phyloP scores from a whole-genome alignment of 768 basidiomycete genomes.

The Mycena venus region DNA sequence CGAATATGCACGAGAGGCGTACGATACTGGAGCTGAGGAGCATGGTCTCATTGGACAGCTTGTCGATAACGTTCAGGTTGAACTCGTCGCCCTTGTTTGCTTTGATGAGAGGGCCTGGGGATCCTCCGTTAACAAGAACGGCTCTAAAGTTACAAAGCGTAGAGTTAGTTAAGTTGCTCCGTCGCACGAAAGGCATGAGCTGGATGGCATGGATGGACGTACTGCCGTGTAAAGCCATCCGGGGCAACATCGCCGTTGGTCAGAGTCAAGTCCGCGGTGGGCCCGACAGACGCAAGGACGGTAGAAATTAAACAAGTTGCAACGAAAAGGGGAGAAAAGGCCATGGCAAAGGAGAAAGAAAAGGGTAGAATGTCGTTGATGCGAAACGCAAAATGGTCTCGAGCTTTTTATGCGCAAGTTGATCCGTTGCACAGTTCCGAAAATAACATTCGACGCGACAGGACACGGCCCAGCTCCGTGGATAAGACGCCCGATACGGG shows the following conservation, averaged over 20 bases:
- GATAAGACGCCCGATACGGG: too few relatives aligned
- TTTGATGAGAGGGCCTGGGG: constrained; percentile 59
- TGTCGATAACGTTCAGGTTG: constrained; percentile 52
- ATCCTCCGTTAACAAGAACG: constrained; percentile 28
- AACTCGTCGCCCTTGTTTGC: constrained; percentile 46
- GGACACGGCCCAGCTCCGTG: too few relatives aligned
- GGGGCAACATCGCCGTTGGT: constrained; percentile 26
- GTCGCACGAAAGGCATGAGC: too few relatives aligned
- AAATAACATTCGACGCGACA: too few relatives aligned
- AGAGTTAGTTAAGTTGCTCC: too few relatives aligned
- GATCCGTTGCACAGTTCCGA: too few relatives aligned
- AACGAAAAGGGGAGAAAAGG: constrained; percentile 17
- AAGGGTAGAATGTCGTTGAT: background rate
- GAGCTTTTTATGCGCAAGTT: background rate
- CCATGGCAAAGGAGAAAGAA: too few relatives aligned
- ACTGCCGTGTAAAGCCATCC: constrained; percentile 28
- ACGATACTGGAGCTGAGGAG: constrained; percentile 44
- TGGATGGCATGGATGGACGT: too few relatives aligned
- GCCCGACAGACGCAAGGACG: constrained; percentile 27
- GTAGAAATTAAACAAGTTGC: constrained; percentile 14
- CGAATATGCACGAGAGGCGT: background rate
- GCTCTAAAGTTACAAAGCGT: background rate
- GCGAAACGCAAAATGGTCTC: background rate
- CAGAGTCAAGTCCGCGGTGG: constrained; percentile 25
- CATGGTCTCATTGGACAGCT: constrained; percentile 53